Percentiles rank a stretch among this genome's conserved stretches.
These are phyloP conservation scores for Fusarium metavorans DNA, from an alignment of 2,329 filamentous ascomycete species.

Conservation along the genomic window DNA sequence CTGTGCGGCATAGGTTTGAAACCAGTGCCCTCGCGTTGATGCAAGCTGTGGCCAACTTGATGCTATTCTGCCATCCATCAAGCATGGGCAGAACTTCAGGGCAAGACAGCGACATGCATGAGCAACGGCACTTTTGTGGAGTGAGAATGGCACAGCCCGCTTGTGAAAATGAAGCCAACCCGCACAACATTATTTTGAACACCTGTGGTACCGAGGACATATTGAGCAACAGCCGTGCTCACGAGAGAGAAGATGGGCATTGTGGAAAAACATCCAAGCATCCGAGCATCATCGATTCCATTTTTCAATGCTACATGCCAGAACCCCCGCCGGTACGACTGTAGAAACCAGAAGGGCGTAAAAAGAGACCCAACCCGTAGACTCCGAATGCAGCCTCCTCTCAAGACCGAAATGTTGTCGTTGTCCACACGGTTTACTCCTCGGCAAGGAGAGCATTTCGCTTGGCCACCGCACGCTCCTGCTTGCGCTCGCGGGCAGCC, in stretches of 20 bases:
- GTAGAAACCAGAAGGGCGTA: constrained; percentile 60
- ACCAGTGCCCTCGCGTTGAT: neutral
- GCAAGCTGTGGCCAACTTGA: neutral
- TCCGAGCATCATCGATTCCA: constrained; percentile 63
- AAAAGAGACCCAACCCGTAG: constrained; percentile 68
- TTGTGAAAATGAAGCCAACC: constrained; percentile 5
- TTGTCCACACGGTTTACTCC: constrained; percentile 64
- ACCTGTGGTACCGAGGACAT: constrained; percentile 23
- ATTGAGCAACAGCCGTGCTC: constrained; percentile 27
- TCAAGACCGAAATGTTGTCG: constrained; percentile 60
- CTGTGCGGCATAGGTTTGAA: neutral
- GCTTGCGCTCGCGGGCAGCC: constrained; percentile 98
- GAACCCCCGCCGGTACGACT: constrained; percentile 63
- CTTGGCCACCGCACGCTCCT: constrained; percentile 92
- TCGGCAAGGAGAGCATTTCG: constrained; percentile 83
- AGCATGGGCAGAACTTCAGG: neutral
- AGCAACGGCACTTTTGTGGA: neutral
- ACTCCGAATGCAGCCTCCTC: constrained; percentile 71
- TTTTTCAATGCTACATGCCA: constrained; percentile 70
- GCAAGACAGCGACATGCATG: neutral
- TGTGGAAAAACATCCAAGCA: constrained; percentile 44
- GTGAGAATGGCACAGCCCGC: constrained; percentile 6
- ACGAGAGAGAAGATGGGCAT: constrained; percentile 33
- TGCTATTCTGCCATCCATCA: neutral
- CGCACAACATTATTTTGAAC: constrained; percentile 38